Base-by-base conservation (phyloP, 768 basidiomycete species). In the Amanita molliuscula region DNA sequence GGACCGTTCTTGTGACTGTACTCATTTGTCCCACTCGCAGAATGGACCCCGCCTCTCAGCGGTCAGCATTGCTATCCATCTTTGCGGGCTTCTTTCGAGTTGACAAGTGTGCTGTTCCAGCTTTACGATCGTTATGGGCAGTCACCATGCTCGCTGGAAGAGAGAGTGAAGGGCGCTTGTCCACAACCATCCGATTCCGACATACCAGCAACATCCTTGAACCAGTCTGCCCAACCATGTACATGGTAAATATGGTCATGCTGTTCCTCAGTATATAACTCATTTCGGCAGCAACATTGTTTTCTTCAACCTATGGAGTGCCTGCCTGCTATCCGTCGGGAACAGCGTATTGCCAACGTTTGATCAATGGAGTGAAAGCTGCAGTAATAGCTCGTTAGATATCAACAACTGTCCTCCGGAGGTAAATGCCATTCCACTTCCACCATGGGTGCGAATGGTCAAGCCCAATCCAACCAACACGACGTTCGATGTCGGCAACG, bases 231-330 rank as follows among this genome's bases (percentile, higher is more conserved):
- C 11, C 23, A 13, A 6, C n/a, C 34, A 15, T 50, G 48, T 43
- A 50, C 48, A 38, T 50, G 48, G 48, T 50, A 15, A 20, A 40
- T 42, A 31, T 20, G 26, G 23, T 10, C 13, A 18, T 25, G 9
- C 25, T 42, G 6, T 31, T 33, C 29, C 15, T 10, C 15, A n/a
- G 21, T 8, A 9, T 8, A n/a, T 33, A 26, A 50, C 18, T 38
- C 16, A 33, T 16, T 15, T 15, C 16, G 26, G 13, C n/a, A 50
- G 48, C 28, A 50, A 50, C 34, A 20, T 50, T 29, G 10, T 50
- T 9, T 50, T 50, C 40, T 50, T 50, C 38, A 50, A 50, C 23
- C 16, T 50, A n/a, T 50, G 48, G 48, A 50, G 48, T 18, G 48
- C 48, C 34, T 50, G 48, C 40, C 18, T 50, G 15, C 8, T 50